A percentile compares a stretch with the other conserved stretches of the same genome.
Evolutionary conservation across 306 rosid genomes (phyloP).

Genomic region (Amphicarpaea edgeworthii): DNA sequence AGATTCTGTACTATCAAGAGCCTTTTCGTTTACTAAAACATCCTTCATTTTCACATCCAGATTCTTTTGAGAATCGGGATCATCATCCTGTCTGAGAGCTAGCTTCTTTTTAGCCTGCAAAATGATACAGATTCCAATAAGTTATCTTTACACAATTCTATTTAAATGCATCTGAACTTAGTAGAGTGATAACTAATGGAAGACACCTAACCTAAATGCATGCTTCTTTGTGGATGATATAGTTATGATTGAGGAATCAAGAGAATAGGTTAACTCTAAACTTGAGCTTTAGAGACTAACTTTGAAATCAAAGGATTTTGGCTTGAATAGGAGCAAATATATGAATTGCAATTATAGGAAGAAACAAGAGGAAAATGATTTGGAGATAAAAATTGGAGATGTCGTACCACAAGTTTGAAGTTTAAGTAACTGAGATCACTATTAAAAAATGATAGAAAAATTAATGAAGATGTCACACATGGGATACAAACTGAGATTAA

Average conservation of each 20-base stretch:
- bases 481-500: background rate
- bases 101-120: constrained; percentile 62
- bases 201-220: constrained; percentile 21
- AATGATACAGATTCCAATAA: constrained; percentile 18
- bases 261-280: too few species aligned
- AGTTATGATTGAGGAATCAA: too few species aligned
- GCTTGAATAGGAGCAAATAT: background rate
- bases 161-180: constrained; percentile 27
- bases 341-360: background rate
- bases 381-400: background rate
- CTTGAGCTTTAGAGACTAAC: background rate
- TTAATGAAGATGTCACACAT: background rate
- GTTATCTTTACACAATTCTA: constrained; percentile 35
- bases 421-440: background rate
- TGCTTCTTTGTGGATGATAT: background rate
- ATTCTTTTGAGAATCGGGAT: constrained; percentile 61
- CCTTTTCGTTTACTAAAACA: constrained; percentile 60
- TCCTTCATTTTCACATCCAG: constrained; percentile 66
- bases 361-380: background rate
- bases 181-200: constrained; percentile 1
- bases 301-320: too few species aligned
- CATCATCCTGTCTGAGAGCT: constrained; percentile 56
- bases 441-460: background rate
- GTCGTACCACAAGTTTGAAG: background rate
- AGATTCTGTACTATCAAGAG: constrained; percentile 59